phyloP scores from a whole-genome alignment of 2,329 filamentous ascomycete genomes.

The Pseudocercospora cruenta region DNA sequence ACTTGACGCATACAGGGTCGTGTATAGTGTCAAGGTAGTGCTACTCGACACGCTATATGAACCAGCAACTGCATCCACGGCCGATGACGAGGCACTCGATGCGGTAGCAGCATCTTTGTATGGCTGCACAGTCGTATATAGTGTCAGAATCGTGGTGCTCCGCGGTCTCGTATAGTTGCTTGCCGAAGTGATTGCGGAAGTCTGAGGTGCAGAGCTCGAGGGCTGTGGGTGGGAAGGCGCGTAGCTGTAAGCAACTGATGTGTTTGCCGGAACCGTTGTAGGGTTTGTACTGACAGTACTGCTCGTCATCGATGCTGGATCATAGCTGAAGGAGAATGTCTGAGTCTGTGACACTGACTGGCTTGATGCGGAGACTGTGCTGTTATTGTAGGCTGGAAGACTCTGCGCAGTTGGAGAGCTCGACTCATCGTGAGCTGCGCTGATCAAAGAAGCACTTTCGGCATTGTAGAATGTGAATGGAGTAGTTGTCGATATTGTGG shows the following conservation, averaged over 20 bases:
- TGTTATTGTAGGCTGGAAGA: neutral
- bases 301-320: neutral
- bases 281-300: neutral
- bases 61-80: neutral
- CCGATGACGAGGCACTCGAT: neutral
- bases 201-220: neutral
- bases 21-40: constrained; percentile 6
- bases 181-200: neutral
- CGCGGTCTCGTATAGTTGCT: neutral
- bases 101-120: constrained; percentile 2
- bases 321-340: constrained; percentile 13
- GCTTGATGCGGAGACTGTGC: neutral
- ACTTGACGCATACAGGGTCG: neutral
- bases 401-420: neutral
- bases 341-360: constrained; percentile 5
- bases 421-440: neutral
- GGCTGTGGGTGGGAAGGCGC: constrained; percentile 1
- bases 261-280: neutral
- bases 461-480: neutral
- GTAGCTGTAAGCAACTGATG: constrained; percentile 7
- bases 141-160: constrained; percentile 28
- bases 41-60: neutral
- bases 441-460: neutral
- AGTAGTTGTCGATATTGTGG: constrained; percentile 6
- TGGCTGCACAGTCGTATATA: constrained; percentile 29